A percentile compares a stretch with the other conserved stretches of the same genome.
Conservation (phyloP, 164 flowering plant species). For the Vitis amurensis region DNA sequence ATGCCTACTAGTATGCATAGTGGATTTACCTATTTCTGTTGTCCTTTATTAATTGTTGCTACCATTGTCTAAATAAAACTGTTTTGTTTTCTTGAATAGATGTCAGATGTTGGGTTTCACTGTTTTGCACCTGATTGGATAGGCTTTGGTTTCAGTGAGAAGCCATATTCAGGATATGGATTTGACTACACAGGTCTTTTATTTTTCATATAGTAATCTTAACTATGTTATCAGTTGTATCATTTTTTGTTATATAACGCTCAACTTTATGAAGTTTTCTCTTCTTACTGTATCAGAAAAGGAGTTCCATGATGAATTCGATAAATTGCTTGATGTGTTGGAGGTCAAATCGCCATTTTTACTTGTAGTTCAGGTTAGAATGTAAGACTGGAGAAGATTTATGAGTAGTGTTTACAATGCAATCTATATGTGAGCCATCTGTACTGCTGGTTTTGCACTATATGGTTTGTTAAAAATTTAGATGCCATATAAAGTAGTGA, state of each 20-base stretch:
- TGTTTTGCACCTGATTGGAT: slow-evolving; percentile 99
- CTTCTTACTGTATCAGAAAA: slow-evolving; percentile 52
- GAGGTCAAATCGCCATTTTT: slow-evolving; percentile 68
- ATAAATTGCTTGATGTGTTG: slow-evolving; percentile 65
- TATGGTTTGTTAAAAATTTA: background rate
- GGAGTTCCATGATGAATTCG: slow-evolving; percentile 85
- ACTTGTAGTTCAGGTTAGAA: slow-evolving; percentile 83
- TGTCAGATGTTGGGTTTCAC: slow-evolving; percentile 93
- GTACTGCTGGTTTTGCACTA: background rate
- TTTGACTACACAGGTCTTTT: slow-evolving; percentile 81
- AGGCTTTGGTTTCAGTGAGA: slow-evolving; percentile 99
- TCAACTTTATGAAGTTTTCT: slow-evolving; percentile 10
- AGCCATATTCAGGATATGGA: slow-evolving; percentile 94
- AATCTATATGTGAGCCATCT: background rate
- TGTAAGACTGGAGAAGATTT: background rate
- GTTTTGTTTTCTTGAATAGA: slow-evolving; percentile 30
- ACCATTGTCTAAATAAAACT: background rate
- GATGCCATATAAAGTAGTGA: background rate
- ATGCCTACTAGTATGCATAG: background rate
- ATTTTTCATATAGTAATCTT: background rate
- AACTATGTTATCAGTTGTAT: background rate
- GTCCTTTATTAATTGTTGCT: background rate
- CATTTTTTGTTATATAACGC: background rate
- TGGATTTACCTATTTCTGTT: background rate
- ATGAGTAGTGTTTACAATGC: background rate